Conservation (phyloP, 257 asterid species). For the Perilla frutescens region DNA sequence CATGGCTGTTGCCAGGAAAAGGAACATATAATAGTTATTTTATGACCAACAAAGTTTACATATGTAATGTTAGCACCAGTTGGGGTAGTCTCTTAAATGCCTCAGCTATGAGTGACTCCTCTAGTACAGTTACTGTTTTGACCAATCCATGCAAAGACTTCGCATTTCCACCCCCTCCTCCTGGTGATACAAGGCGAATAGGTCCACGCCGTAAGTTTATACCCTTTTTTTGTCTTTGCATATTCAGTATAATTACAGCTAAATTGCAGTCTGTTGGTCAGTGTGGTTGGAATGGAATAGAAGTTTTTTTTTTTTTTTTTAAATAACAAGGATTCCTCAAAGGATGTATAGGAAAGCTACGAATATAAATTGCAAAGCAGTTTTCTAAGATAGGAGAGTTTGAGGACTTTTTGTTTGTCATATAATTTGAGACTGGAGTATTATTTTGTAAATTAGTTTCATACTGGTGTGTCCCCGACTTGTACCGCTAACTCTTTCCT, state of each 20-base stretch:
- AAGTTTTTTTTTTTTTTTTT: no score
- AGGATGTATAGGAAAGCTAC: background rate
- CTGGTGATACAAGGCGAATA: conserved; percentile 65
- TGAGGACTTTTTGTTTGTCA: background rate
- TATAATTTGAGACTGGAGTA: background rate
- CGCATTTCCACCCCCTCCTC: conserved; percentile 90
- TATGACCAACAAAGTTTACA: conserved; percentile 43
- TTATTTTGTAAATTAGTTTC: background rate
- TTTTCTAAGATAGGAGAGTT: background rate
- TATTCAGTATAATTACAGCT: conserved; percentile 25
- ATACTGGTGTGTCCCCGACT: background rate
- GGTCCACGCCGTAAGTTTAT: conserved; percentile 96
- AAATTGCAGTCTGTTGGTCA: background rate
- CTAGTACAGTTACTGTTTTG: conserved; percentile 34
- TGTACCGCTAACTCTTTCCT: background rate
- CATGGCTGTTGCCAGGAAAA: conserved; percentile 45
- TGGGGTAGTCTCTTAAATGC: conserved; percentile 49
- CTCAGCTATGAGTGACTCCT: conserved; percentile 43
- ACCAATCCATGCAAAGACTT: conserved; percentile 72
- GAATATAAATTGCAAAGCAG: background rate
- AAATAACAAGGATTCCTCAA: background rate
- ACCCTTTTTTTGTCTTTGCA: conserved; percentile 23
- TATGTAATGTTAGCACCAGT: conserved; percentile 60
- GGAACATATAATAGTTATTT: conserved; percentile 33
- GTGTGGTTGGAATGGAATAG: background rate